Base-by-base conservation (phyloP, 257 asterid genomes). In the Solanum bukasovii region DNA sequence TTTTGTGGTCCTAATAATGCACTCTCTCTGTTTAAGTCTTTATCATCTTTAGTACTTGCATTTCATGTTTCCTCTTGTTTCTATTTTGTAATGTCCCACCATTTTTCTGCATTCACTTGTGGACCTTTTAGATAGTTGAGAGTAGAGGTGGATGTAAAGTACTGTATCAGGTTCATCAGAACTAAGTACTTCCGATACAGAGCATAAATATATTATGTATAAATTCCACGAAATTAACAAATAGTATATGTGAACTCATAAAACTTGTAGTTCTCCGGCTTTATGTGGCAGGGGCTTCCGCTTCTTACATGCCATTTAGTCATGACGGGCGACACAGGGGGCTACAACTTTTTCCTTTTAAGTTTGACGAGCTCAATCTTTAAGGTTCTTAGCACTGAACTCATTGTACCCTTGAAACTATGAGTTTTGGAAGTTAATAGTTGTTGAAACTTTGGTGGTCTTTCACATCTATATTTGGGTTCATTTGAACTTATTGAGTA, bases 41-140 rank as follows among this genome's bases (percentile, higher is more conserved):
- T 9, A 79, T 44, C 38, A 27, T 79, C 65, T 79, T 75, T 12
- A 37, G 20, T 42, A 42, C 4, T 2, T 42, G 63, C 65, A 42
- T 78, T 78, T 42, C 65, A 79, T 25, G 23, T 79, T 44, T 25
- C 63, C 37, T 40, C 84, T n/a, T 21, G 59, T 38, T 68, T 87
- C 13, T 34, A 72, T 56, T 85, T 40, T 88, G 83, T 73, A 42
- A 33, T 87, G 87, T 87, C 87, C 89, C 88, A 70, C 84, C 84
- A 27, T 79, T 42, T 79, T 27, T 14, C 16, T 14, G 37, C 67
- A 79, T 79, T 79, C 34, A 42, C 25, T 79, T 79, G 9, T 27
- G 63, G n/a, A 27, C 65, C 67, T 14, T 23, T 75, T 44, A 40
- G 84, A 79, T 79, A 25, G 84, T 71, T 31, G 78, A 16, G 42